Base-by-base conservation (phyloP, 2,329 filamentous ascomycete genomes). In the Mycocentrospora acerina region DNA sequence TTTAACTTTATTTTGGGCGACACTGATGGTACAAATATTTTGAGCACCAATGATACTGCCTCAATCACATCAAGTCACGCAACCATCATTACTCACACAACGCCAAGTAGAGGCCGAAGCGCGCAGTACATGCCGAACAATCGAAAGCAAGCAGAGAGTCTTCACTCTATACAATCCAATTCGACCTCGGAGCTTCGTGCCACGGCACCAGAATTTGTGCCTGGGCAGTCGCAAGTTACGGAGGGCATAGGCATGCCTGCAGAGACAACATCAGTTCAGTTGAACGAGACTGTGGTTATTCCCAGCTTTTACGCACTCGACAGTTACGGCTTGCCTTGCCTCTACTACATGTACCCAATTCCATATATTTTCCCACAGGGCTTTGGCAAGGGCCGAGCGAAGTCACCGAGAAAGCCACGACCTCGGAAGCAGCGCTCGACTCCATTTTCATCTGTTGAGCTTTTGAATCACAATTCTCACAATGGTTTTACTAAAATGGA, bases 181-280 rank as follows among this genome's bases (percentile, higher is more conserved):
- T 24, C 35, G 16, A 22, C 38, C 8, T 62, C 60, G 0, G 52
- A 57, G 15, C 44, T 66, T 14, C 56, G 63, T 24, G 50, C 63
- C 10, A 65, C 60, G 24, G 63, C 62, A 4, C 41, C 51, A 6
- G 59, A 55, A 13, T 66, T 66, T 18, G 40, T 64, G 24, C 62
- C 62, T 24, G 24, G 6, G 16, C 18, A 17, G 16, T 22, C 19
- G 5, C 19, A 22, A 9, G 19, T 22, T 6, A 6, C 19, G 19
- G 9, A 22, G 19, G 19, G 9, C 9, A 25, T 16, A 15, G n/a
- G 15, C 29, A 7, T 4, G n/a, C 12, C 4, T 4, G 9, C 39
- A 9, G 30, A 27, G 4, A n/a, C 9, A 28, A 17, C 42, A 22
- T 24, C 16, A 10, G 22, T n/a, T 8, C 35, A 37, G 13, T 29